Percentiles rank a stretch among this genome's conserved stretches.
phyloP scores from a whole-genome alignment of 768 basidiomycete species.

The Tubosaeta sp. region DNA sequence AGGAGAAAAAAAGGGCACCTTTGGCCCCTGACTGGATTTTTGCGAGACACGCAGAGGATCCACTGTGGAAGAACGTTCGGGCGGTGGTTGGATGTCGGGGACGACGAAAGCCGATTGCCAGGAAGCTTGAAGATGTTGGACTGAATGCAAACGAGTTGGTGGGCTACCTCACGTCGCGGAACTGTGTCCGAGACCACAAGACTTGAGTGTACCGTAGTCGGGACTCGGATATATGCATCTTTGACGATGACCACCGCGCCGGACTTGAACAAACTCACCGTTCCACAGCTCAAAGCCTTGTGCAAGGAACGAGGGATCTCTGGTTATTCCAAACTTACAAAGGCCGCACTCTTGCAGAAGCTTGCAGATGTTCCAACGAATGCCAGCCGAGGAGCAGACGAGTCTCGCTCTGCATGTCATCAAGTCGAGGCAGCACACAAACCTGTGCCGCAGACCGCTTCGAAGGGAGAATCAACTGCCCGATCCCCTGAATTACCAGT shows the following conservation, averaged over 20 bases:
- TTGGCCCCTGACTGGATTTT: slow-evolving; percentile 26
- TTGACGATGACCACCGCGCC: slow-evolving; percentile 2
- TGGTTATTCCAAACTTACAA: slow-evolving; percentile 66
- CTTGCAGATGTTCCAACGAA: slow-evolving; percentile 17
- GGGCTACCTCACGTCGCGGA: slow-evolving; percentile 11
- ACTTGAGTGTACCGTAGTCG: background rate
- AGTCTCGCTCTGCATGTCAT: background rate
- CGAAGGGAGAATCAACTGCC: background rate
- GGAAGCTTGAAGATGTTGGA: slow-evolving; percentile 10
- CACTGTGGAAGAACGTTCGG: slow-evolving; percentile 11
- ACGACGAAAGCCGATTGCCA: slow-evolving; percentile 12
- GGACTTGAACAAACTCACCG: slow-evolving; percentile 42
- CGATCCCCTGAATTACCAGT: background rate
- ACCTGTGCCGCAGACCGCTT: background rate
- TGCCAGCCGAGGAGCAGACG: too few relatives aligned
- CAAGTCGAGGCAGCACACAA: background rate
- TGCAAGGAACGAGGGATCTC: slow-evolving; percentile 60
- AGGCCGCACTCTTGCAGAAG: slow-evolving; percentile 53
- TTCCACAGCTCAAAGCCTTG: slow-evolving; percentile 58
- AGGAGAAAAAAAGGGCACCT: slow-evolving; percentile 12
- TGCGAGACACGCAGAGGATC: slow-evolving; percentile 16
- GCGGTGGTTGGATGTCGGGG: slow-evolving; percentile 4
- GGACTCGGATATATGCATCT: background rate
- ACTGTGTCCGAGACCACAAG: slow-evolving; percentile 16
- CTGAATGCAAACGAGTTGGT: slow-evolving; percentile 15